Conservation (phyloP, 1,139 yeast genomes). For the Candida sp. region DNA sequence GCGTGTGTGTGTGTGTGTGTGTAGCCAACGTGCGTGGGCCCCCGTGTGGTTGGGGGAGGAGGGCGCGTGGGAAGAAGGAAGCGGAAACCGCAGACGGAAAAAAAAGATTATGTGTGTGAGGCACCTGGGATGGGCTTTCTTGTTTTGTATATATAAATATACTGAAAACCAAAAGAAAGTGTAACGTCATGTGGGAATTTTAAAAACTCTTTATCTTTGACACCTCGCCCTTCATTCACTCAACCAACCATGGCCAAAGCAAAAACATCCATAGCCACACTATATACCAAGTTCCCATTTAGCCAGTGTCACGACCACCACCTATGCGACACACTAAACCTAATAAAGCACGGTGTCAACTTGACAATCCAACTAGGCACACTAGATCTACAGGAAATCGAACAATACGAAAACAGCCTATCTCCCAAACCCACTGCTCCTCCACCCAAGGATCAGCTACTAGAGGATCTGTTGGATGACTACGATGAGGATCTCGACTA, state of each 20-base stretch:
- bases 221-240: background rate
- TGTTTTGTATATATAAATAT: no score
- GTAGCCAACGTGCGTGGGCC: no score
- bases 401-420: background rate
- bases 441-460: background rate
- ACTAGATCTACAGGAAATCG: constrained; percentile 7
- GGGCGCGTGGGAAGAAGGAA: no score
- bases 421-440: background rate
- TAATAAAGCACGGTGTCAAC: constrained; percentile 16
- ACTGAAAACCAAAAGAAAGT: no score
- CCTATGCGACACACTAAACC: constrained; percentile 14
- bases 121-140: no score
- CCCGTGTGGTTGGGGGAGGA: no score
- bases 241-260: background rate
- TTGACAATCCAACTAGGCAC: constrained; percentile 13
- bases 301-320: constrained; percentile 13
- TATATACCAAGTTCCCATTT: constrained; percentile 16
- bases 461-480: constrained; percentile 1
- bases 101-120: no score
- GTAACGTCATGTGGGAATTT: no score
- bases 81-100: no score
- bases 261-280: background rate
- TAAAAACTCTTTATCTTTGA: background rate
- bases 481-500: constrained; percentile 1
- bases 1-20: background rate